A percentile compares a stretch with the other conserved stretches of the same genome.
These are phyloP conservation scores for Sergeia podlipaevii DNA, from an alignment of 208 protist genomes.

Conservation along the genomic window DNA sequence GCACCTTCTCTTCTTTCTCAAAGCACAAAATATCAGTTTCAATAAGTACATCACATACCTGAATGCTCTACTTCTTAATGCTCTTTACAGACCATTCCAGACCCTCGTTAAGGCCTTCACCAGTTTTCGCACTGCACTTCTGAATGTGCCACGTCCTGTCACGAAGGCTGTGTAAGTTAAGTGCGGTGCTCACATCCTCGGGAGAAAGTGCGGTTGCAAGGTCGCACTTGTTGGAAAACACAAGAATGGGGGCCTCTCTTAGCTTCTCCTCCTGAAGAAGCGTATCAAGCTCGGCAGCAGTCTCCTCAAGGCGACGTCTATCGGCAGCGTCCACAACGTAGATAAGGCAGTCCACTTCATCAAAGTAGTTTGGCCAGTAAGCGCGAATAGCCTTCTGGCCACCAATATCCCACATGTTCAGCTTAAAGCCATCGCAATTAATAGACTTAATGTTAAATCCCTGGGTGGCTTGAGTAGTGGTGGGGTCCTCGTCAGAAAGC, in stretches of 20 bases:
- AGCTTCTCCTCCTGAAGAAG: constrained; percentile 96
- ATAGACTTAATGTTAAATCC: constrained; percentile 99
- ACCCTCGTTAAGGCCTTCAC: constrained; percentile 84
- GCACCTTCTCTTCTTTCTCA: background rate
- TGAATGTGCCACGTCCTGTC: constrained; percentile 91
- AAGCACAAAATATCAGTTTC: constrained; percentile 5
- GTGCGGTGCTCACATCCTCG: constrained; percentile 77
- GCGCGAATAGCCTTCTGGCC: constrained; percentile 97
- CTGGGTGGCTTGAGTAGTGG: constrained; percentile 95
- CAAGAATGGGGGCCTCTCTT: constrained; percentile 90
- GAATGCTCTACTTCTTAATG: constrained; percentile 59
- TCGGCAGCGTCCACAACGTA: constrained; percentile 97
- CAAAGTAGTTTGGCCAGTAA: constrained; percentile 98
- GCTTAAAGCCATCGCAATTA: constrained; percentile 93
- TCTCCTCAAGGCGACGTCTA: constrained; percentile 93
- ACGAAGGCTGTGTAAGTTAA: constrained; percentile 84
- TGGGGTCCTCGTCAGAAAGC: constrained; percentile 95
- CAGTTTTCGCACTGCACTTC: constrained; percentile 91
- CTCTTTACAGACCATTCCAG: constrained; percentile 89
- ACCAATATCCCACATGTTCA: constrained; percentile 99
- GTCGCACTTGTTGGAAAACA: constrained; percentile 98
- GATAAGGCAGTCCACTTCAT: constrained; percentile 95
- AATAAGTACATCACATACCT: too few species aligned
- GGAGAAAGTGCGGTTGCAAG: constrained; percentile 86
- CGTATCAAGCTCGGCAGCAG: constrained; percentile 86